Conservation (phyloP, 2,329 filamentous ascomycete species). For the Alternaria sp. region DNA sequence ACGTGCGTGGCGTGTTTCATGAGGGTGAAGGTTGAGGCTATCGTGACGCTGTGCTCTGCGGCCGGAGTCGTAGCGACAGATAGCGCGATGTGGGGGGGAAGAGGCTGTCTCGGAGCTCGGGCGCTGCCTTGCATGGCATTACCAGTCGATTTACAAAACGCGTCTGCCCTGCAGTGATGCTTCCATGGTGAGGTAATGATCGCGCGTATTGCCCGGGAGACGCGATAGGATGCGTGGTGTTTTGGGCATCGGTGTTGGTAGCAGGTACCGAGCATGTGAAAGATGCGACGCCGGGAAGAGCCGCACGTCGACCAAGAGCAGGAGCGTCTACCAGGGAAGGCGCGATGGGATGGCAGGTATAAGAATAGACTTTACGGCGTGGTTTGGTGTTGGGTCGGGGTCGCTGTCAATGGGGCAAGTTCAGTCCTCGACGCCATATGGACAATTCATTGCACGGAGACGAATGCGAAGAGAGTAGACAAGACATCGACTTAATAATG, state of each 20-base stretch:
- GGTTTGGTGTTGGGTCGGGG: not conserved
- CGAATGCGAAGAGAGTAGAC: not conserved
- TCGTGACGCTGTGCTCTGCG: slow-evolving; percentile 24
- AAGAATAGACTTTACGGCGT: not conserved
- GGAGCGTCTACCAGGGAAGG: not conserved
- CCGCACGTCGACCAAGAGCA: not conserved
- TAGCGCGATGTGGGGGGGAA: slow-evolving; percentile 17
- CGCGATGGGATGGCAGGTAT: not conserved
- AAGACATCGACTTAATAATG: not conserved
- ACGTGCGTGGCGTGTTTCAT: slow-evolving; percentile 33
- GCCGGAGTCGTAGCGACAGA: slow-evolving; percentile 18
- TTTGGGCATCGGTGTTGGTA: not conserved
- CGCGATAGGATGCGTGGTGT: not conserved
- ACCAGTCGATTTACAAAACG: not conserved
- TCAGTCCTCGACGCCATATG: not conserved
- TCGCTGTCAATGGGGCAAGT: not conserved
- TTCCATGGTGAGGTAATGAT: not conserved
- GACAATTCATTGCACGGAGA: not conserved
- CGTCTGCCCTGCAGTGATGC: not conserved
- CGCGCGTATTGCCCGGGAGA: not conserved
- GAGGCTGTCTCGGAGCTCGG: not conserved
- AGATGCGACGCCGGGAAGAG: not conserved
- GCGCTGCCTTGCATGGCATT: not conserved
- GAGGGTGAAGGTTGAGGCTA: slow-evolving; percentile 13
- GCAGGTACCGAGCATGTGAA: not conserved